These are phyloP conservation scores for Microbotryum scabiosae DNA, from an alignment of 1,284 basidiomycete species.

Conservation along the genomic window DNA sequence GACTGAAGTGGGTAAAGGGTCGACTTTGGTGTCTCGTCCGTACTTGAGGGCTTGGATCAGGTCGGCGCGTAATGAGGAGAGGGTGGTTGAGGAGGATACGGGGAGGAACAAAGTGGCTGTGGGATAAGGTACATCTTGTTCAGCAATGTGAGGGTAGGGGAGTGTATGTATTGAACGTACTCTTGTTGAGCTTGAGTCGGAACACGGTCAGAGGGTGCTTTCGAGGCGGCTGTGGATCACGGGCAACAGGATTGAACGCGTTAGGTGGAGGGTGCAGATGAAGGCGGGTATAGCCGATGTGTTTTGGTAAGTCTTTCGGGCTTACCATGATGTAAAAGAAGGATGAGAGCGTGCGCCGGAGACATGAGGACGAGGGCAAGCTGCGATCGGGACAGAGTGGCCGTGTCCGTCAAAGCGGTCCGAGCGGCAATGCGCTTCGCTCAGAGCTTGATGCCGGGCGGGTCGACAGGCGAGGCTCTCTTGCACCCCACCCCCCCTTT, in stretches of 20 bases:
- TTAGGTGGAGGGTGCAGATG: background rate
- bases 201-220: conserved; percentile 11
- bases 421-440: background rate
- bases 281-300: background rate
- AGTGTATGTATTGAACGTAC: background rate
- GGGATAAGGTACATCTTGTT: background rate
- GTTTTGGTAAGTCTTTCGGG: no score
- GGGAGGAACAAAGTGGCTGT: conserved; percentile 19
- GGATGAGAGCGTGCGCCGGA: background rate
- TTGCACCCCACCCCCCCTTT: background rate
- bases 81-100: conserved; percentile 7
- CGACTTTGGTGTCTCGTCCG: background rate
- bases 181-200: conserved; percentile 17
- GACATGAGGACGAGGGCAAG: background rate
- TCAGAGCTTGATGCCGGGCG: background rate
- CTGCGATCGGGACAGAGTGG: background rate
- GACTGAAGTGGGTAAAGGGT: background rate
- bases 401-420: background rate
- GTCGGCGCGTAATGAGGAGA: conserved; percentile 6
- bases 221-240: background rate
- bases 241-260: background rate
- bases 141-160: background rate
- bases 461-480: background rate
- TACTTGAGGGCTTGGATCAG: conserved; percentile 6
- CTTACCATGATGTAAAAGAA: background rate